Percentiles rank a stretch among this genome's conserved stretches.
phyloP scores from a whole-genome alignment of 2,329 filamentous ascomycete species.

The Chrysoporthe puriensis region DNA sequence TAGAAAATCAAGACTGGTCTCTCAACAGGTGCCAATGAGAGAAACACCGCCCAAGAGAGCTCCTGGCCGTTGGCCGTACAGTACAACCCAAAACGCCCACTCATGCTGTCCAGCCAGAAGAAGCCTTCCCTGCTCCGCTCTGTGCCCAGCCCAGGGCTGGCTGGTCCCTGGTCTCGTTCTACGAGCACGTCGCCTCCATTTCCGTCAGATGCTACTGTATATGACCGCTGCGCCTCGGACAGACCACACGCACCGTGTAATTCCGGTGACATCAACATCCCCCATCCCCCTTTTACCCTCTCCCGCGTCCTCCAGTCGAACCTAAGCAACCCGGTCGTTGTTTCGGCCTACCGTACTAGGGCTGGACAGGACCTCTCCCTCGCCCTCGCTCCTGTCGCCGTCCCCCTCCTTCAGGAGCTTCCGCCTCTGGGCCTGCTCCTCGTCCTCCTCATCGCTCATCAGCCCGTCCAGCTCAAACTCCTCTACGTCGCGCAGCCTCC shows the following conservation, averaged over 20 bases:
- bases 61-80: constrained; percentile 8
- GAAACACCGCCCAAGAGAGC: background rate
- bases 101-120: constrained; percentile 14
- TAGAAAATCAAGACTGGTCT: background rate
- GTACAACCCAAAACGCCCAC: constrained; percentile 24
- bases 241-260: background rate
- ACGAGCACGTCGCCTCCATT: background rate
- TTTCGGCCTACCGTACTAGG: constrained; percentile 55
- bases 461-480: constrained; percentile 93
- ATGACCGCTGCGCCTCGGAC: background rate
- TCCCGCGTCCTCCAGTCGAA: background rate
- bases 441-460: constrained; percentile 84
- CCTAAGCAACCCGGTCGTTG: constrained; percentile 40
- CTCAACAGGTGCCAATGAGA: background rate
- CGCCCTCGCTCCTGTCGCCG: constrained; percentile 22
- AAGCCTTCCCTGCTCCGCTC: background rate
- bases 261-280: no score
- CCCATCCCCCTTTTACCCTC: background rate
- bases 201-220: background rate
- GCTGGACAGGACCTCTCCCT: constrained; percentile 44
- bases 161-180: background rate
- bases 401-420: constrained; percentile 41
- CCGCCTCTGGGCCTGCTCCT: constrained; percentile 47
- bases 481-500: constrained; percentile 76
- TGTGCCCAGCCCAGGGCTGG: background rate